Percentiles rank a stretch among this genome's conserved stretches.
Conservation (phyloP, 371 early-diverging fungal species). For the Funneliformis caledonium region DNA sequence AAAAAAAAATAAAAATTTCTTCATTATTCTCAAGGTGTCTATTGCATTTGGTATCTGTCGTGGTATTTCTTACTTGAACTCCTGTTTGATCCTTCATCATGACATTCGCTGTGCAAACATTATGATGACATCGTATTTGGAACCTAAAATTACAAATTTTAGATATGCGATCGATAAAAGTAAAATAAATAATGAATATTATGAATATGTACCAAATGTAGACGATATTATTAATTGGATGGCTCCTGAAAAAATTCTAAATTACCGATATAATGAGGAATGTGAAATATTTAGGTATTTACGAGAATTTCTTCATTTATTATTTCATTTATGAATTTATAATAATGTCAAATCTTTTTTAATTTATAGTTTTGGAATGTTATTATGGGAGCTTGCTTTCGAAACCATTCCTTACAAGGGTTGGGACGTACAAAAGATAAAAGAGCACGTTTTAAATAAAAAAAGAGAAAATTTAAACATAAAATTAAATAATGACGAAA, state of each 20-base stretch:
- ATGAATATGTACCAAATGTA: too few species aligned
- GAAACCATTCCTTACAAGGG: too few species aligned
- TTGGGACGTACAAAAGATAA: too few species aligned
- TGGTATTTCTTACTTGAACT: background rate
- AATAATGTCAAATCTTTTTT: too few species aligned
- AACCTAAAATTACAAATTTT: constrained; percentile 30
- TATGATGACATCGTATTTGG: background rate
- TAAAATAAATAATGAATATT: too few species aligned
- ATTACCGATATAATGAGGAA: background rate
- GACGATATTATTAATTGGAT: background rate
- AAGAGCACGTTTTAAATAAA: too few species aligned
- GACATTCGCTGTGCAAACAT: constrained; percentile 6
- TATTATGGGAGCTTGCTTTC: too few species aligned
- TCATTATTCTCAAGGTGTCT: background rate
- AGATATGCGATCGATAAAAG: background rate
- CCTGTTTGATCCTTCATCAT: background rate
- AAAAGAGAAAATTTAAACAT: too few species aligned
- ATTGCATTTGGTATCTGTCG: constrained; percentile 25
- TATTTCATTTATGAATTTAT: too few species aligned
- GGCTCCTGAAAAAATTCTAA: constrained; percentile 2
- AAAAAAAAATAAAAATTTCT: too few species aligned
- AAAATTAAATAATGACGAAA: too few species aligned
- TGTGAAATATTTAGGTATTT: background rate
- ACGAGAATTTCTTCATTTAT: background rate
- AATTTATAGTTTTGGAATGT: too few species aligned